These are phyloP conservation scores for Syzygium aromaticum DNA, from an alignment of 345 rosid genomes.

Conservation along the genomic window DNA sequence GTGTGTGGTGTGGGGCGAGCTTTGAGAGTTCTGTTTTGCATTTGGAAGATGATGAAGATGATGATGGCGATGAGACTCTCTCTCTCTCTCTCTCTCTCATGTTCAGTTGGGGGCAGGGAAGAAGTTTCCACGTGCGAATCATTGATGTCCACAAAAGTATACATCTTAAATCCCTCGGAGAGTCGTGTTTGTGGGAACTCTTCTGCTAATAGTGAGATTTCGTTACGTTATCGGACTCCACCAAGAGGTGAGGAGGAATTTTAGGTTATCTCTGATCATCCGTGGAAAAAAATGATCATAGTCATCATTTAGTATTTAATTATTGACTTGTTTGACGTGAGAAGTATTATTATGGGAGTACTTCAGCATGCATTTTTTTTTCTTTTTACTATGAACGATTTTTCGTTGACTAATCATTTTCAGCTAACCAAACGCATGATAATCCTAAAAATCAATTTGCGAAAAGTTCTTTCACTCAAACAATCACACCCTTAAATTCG, in stretches of 20 bases:
- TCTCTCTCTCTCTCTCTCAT: neutral
- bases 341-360: neutral
- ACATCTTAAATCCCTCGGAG: slow-evolving; percentile 4
- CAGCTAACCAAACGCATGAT: neutral
- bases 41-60: neutral
- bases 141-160: slow-evolving; percentile 29
- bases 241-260: neutral
- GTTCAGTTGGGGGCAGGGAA: slow-evolving; percentile 15
- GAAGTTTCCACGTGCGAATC: slow-evolving; percentile 11
- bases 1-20: slow-evolving; percentile 28
- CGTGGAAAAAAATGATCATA: neutral
- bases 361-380: neutral
- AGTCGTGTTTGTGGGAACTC: neutral
- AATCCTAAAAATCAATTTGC: neutral
- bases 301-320: neutral
- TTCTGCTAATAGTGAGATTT: neutral
- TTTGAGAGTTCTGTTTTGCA: neutral
- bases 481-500: neutral
- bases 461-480: neutral
- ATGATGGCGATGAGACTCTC: neutral
- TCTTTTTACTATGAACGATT: neutral
- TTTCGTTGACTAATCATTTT: neutral
- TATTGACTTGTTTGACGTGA: neutral
- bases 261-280: neutral
- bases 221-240: neutral